Base-by-base conservation (phyloP, 202 grass and related monocot genomes). In the Panicum hallii region DNA sequence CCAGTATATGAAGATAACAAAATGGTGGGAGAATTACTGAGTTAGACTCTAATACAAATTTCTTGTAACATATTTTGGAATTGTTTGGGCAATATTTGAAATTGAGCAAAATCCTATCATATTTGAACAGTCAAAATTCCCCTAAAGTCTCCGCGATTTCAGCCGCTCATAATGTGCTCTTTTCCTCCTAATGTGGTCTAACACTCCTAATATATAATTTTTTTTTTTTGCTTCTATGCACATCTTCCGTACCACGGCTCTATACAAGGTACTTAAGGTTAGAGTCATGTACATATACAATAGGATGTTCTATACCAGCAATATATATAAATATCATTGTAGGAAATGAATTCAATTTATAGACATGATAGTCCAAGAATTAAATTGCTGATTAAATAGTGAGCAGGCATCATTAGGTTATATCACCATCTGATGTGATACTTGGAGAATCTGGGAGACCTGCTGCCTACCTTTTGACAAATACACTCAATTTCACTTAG, bases 401-500 rank as follows among this genome's bases (percentile, higher is more conserved):
- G 4, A 58, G 0, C 9, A 61, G 20, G 7, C n/a, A 77, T 45
- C 36, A 41, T 60, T 72, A 16, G 6, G 17, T 26, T 10, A 26
- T 4, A 11, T 48, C 28, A 16, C 22, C 69, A 52, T 52, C 30
- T 40, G 56, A 74, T 34, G 69, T 63, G 69, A 52, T 63, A 74
- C 56, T 63, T 2, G 30, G 30, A 53, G 36, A 43, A 83, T 74
- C 70, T 74, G 14, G 50, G 36, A 55, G 49, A 43, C 65, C 65
- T 3, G 5, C 49, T 70, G 36, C 47, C 36, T 3, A 76, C n/a
- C 9, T 45, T 84, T 53, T 32, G 60, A 46, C 0, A 16, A 10
- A 38, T 67, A 14, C 23, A 15, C 48, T 74, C 13, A 8, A 41
- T 53, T 74, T 83, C 71, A 67, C 82, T 67, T 84, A 72, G 44